Evolutionary conservation across 495 filamentous ascomycete genomes (phyloP), one percentile per base, ranked within the genome.

Genomic region (Aspergillus mulundensis): DNA sequence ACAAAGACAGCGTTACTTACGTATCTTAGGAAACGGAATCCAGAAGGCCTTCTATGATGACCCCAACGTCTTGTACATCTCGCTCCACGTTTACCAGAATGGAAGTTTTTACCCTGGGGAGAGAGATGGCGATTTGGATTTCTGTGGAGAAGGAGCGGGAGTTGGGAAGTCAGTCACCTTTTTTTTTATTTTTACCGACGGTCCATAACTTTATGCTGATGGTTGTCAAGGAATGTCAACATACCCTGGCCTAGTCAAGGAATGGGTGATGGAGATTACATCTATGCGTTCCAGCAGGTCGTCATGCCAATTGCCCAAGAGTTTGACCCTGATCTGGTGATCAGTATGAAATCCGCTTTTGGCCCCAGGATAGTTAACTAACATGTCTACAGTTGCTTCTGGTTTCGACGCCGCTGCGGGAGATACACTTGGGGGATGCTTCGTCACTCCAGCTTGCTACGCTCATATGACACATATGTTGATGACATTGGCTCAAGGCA

Each of bases 391-490:
- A 83, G 86, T 99, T 48, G 91, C 95, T 6, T 92, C 94, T 58
- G 94, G 94, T 1, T 99, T 99, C 57, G 94, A 99, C 71, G 94
- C 94, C 5, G 94, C 94, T 2, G 89, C 84, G 41, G 94, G 95
- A 7, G 94, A 99, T 70, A 85, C 89, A 52, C 79, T 99, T 18
- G 94, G 94, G 36, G 90, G 86, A 30, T 99, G 95, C 67, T 91
- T 87, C 61, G 93, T 97, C 5, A 86, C 91, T 0, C 94, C 94
- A 0, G 70, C 84, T 20, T 93, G 95, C 64, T 99, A 97, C 67
- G 90, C 91, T 18, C 93, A 97, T 63, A 97, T 99, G 94, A 97
- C 95, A 8, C 89, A 96, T 64, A 96, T 97, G 92, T 81, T 99
- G 16, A 97, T 97, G 91, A 86, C 87, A 12, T 81, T 99, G n/a